Conservation (phyloP, 148 eudicot species). For the Beta vulgaris region DNA sequence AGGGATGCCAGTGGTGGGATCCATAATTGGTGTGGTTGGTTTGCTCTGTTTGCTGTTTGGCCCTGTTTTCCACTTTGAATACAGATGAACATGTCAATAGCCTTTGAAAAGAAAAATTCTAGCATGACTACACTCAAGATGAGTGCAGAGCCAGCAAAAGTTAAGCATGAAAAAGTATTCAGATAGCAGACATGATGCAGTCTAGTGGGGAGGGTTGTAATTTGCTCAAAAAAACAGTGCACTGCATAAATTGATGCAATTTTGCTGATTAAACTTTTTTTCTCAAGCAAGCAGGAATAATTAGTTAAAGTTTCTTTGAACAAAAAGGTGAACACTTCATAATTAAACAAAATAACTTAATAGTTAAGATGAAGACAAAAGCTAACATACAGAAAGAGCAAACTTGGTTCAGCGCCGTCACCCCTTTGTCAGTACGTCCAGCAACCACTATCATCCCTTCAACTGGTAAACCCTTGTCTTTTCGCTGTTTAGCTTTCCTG, state of each 20-base stretch:
- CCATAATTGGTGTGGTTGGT: not conserved
- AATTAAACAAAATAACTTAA: conserved; percentile 1
- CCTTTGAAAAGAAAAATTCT: not conserved
- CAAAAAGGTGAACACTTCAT: not conserved
- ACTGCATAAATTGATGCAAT: not conserved
- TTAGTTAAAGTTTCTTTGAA: not conserved
- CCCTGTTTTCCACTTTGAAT: no score
- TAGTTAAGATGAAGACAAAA: conserved; percentile 17
- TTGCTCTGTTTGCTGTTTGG: no score
- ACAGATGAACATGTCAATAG: not conserved
- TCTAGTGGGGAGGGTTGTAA: no score
- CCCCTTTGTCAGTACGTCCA: conserved; percentile 98
- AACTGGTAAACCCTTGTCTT: conserved; percentile 74
- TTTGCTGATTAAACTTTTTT: not conserved
- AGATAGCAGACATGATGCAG: not conserved
- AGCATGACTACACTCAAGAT: not conserved
- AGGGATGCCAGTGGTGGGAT: not conserved
- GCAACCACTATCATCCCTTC: conserved; percentile 75
- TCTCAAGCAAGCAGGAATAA: not conserved
- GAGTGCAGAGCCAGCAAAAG: not conserved
- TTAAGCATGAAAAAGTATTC: not conserved
- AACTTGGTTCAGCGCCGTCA: conserved; percentile 85
- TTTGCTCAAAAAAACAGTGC: not conserved
- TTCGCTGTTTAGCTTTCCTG: conserved; percentile 62
- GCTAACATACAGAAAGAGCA: conserved; percentile 81